These are phyloP conservation scores for Solanum bukasovii DNA, from an alignment of 257 asterid species.

Conservation along the genomic window DNA sequence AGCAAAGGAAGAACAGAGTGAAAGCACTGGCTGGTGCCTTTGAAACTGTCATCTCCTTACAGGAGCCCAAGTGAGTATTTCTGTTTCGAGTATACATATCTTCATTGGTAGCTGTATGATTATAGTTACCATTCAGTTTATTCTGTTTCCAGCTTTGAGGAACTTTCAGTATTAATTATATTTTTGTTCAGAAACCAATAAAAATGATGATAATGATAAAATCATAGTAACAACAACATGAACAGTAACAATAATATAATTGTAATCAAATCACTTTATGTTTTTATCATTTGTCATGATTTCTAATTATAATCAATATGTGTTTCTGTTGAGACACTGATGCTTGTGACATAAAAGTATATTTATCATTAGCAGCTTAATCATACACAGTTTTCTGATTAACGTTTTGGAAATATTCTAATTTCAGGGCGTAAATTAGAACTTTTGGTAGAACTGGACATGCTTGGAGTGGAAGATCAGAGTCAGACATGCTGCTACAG, in stretches of 20 bases:
- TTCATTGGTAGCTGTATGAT: background rate
- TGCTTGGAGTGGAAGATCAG: background rate
- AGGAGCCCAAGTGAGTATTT: constrained; percentile 32
- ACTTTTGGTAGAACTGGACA: background rate
- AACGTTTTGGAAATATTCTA: background rate
- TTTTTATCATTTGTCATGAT: background rate
- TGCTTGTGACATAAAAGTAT: background rate
- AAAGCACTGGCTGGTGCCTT: constrained; percentile 83
- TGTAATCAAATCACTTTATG: background rate
- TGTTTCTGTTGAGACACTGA: background rate
- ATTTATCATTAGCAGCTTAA: background rate
- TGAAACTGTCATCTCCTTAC: constrained; percentile 59
- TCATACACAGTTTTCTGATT: background rate
- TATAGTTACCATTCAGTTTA: background rate
- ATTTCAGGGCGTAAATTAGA: background rate
- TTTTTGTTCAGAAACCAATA: background rate
- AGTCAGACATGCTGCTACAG: background rate
- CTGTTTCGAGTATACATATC: background rate
- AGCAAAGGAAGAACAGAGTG: constrained; percentile 65
- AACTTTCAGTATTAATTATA: background rate
- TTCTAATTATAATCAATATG: background rate
- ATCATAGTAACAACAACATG: background rate
- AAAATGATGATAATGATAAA: background rate
- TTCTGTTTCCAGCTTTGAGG: background rate
- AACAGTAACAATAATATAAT: background rate